Conservation (phyloP, 2,329 filamentous ascomycete genomes). For the Microcyclospora pomicola region DNA sequence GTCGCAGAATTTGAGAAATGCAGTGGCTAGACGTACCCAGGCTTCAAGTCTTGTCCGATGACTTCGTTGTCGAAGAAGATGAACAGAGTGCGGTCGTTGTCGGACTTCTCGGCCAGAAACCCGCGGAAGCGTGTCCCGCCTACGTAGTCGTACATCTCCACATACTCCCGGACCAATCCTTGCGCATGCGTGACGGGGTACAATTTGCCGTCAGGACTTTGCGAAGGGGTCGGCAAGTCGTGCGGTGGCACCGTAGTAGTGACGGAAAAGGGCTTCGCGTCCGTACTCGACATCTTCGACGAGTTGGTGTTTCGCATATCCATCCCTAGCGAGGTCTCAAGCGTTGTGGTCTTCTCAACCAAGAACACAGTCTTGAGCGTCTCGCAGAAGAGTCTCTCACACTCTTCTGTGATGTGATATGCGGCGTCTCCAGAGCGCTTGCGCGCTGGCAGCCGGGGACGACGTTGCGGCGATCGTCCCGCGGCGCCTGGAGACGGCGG, state of each 20-base stretch:
- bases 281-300: conserved; percentile 1
- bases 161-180: conserved; percentile 48
- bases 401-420: conserved; percentile 96
- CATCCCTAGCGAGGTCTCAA: conserved; percentile 74
- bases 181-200: conserved; percentile 9
- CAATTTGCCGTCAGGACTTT: conserved; percentile 21
- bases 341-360: conserved; percentile 74
- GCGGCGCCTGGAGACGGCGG: conserved; percentile 60
- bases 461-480: conserved; percentile 5
- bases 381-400: conserved; percentile 99
- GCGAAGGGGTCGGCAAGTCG: conserved; percentile 23
- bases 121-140: conserved; percentile 75
- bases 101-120: conserved; percentile 62
- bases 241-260: conserved; percentile 10
- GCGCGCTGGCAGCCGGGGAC: conserved; percentile 16
- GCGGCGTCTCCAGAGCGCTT: conserved; percentile 67
- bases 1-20: conserved; percentile 1
- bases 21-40: conserved; percentile 57
- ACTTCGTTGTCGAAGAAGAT: conserved; percentile 72
- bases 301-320: conserved; percentile 42
- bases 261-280: conserved; percentile 1
- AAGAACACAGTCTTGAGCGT: conserved; percentile 85
- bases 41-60: conserved; percentile 66
- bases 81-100: conserved; percentile 62
- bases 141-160: conserved; percentile 79